phyloP scores from a whole-genome alignment of 352 stramenopile genomes.

The Phytophthora megakarya region DNA sequence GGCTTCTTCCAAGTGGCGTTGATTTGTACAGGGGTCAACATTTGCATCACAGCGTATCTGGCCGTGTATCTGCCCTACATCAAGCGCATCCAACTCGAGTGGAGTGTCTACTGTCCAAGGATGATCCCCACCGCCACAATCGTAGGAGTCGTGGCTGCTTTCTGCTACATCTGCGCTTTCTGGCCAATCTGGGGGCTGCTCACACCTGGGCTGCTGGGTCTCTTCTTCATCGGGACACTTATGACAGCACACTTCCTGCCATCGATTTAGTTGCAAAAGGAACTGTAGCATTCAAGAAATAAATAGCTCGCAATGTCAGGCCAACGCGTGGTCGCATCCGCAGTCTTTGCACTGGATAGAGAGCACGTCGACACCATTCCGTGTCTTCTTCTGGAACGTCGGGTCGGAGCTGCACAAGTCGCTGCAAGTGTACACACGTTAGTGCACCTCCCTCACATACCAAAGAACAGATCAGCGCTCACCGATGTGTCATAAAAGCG shows the following conservation, averaged over 20 bases:
- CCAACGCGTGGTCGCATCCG: constrained; percentile 38
- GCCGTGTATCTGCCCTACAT: constrained; percentile 89
- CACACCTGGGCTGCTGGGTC: constrained; percentile 87
- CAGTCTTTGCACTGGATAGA: constrained; percentile 47
- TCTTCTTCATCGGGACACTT: constrained; percentile 90
- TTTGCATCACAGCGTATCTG: constrained; percentile 89
- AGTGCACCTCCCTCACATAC: neutral
- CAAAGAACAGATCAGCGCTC: constrained; percentile 6
- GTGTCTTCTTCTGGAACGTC: constrained; percentile 47
- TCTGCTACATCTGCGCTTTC: constrained; percentile 86
- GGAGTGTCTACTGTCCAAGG: constrained; percentile 92
- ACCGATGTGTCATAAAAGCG: constrained; percentile 68
- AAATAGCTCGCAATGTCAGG: constrained; percentile 39
- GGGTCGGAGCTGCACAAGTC: constrained; percentile 54
- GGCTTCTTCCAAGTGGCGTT: constrained; percentile 82
- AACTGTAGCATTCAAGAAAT: constrained; percentile 21
- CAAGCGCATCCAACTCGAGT: constrained; percentile 80
- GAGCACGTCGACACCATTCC: constrained; percentile 38
- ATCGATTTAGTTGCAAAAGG: constrained; percentile 51
- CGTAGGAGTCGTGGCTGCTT: constrained; percentile 62
- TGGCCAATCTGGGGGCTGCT: constrained; percentile 94
- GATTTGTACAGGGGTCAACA: constrained; percentile 78
- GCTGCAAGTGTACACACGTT: constrained; percentile 25
- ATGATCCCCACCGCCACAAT: constrained; percentile 90
- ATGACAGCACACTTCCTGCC: constrained; percentile 95